Base-by-base conservation (phyloP, 208 protist species). In the Blechomonas ayalai region DNA sequence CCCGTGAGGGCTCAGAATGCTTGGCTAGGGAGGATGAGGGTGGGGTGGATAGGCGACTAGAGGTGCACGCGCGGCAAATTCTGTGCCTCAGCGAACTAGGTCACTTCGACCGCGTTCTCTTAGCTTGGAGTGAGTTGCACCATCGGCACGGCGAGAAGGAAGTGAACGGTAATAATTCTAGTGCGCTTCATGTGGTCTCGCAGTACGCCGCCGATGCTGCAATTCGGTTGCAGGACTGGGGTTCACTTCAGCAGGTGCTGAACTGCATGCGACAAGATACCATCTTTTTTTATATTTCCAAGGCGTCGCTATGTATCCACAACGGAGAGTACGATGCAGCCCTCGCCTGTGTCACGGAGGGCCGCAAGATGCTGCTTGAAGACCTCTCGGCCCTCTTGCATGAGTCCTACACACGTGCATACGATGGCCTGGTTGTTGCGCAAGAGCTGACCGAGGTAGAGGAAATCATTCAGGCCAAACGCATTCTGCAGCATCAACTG, bases 391-490 rank as follows among this genome's bases (percentile, higher is more conserved):
- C 73, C 12, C 53, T 91, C 10, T 63, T 93, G 41, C 73, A 90
- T 47, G 82, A 95, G 62, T 92, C 86, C 2, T 92, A 95, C 51
- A 64, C 60, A 12, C 71, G 82, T 9, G 79, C 82, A 9, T 99
- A 99, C 71, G 73, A 93, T 3, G 67, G 75, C 2, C 67, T 99
- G 20, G 95, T 99, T 4, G 55, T 81, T 10, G 82, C 97, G 34
- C 98, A 99, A 66, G 94, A 98, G 61, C 69, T 99, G 1, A 84
- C 90, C 0, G 97, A 99, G 67, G 59, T 99, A 23, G 97, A 99
- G 74, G 97, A 99, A 78, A 80, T 99, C 7, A 72, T 99, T 15
- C 48, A 72, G 19, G 97, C 96, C 33, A 80, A 80, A 61, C 62
- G 62, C 23, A 60, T 59, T 29, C 47, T 77, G 36, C 54, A 53